These are phyloP conservation scores for Schizopora paradoxa DNA, from an alignment of 1,284 basidiomycete genomes.

Conservation along the genomic window DNA sequence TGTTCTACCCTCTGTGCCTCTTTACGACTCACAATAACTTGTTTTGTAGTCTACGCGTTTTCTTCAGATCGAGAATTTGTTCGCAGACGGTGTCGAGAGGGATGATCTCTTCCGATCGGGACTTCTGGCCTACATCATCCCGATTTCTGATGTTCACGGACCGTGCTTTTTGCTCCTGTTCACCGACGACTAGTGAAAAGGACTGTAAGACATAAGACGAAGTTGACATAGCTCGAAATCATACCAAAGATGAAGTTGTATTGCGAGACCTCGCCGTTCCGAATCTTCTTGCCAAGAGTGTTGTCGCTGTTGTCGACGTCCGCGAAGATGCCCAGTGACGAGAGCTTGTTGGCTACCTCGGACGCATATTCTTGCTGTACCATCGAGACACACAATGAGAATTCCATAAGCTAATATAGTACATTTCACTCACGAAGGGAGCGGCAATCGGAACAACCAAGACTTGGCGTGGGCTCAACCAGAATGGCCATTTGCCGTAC, in stretches of 20 bases:
- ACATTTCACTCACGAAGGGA: constrained; percentile 61
- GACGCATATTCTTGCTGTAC: constrained; percentile 85
- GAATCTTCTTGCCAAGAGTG: constrained; percentile 95
- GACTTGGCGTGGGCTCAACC: constrained; percentile 94
- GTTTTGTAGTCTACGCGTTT: constrained; percentile 55
- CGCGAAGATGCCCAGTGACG: constrained; percentile 72
- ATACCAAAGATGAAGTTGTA: constrained; percentile 96
- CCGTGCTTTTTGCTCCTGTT: constrained; percentile 79
- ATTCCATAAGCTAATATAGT: constrained; percentile 3
- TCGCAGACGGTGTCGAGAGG: constrained; percentile 59
- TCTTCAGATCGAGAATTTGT: constrained; percentile 65
- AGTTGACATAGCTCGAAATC: constrained; percentile 26
- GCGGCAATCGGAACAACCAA: constrained; percentile 91
- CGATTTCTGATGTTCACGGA: constrained; percentile 96
- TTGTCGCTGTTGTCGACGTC: constrained; percentile 93
- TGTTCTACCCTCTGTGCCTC: no score
- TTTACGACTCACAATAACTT: constrained; percentile 32
- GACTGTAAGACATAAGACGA: constrained; percentile 9
- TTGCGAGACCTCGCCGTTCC: constrained; percentile 87
- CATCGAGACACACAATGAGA: constrained; percentile 12
- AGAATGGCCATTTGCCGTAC: constrained; percentile 99
- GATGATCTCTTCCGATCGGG: constrained; percentile 57
- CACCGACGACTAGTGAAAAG: constrained; percentile 80
- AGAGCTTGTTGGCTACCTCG: constrained; percentile 69
- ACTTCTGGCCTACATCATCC: constrained; percentile 84